phyloP scores from a whole-genome alignment of 2,329 filamentous ascomycete genomes.

The Alternaria ethzedia region DNA sequence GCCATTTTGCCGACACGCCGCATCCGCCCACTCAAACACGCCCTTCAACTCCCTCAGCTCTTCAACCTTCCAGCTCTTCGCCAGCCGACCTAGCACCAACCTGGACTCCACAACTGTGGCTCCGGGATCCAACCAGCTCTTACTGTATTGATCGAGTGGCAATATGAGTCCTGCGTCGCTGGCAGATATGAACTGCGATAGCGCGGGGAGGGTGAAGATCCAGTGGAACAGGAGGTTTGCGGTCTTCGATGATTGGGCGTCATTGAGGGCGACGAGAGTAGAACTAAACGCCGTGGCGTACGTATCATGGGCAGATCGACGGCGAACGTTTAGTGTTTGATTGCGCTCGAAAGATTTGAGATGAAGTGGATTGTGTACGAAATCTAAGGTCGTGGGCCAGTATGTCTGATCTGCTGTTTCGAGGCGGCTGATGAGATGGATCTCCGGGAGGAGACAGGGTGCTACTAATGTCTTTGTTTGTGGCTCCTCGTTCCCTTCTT shows the following conservation, averaged over 20 bases:
- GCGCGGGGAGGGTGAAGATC: slow-evolving; percentile 69
- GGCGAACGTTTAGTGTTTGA: slow-evolving; percentile 76
- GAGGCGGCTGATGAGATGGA: slow-evolving; percentile 67
- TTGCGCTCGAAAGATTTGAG: slow-evolving; percentile 69
- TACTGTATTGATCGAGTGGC: slow-evolving; percentile 51
- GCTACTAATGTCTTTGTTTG: slow-evolving; percentile 50
- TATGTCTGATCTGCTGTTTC: slow-evolving; percentile 70
- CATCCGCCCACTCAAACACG: slow-evolving; percentile 72
- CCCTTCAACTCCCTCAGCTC: slow-evolving; percentile 66
- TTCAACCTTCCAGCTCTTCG: slow-evolving; percentile 54
- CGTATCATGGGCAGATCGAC: slow-evolving; percentile 65
- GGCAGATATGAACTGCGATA: slow-evolving; percentile 54
- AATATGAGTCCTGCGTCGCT: slow-evolving; percentile 64
- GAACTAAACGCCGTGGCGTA: slow-evolving; percentile 72
- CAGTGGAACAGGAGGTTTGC: slow-evolving; percentile 67
- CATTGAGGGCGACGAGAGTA: slow-evolving; percentile 75
- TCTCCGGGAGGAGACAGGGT: slow-evolving; percentile 68
- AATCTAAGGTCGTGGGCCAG: slow-evolving; percentile 83
- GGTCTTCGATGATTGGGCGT: slow-evolving; percentile 53
- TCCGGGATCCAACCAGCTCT: slow-evolving; percentile 58
- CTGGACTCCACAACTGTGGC: slow-evolving; percentile 73
- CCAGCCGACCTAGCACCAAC: slow-evolving; percentile 63
- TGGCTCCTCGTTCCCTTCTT: neutral
- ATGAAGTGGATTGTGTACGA: slow-evolving; percentile 67
- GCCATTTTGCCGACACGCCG: slow-evolving; percentile 39